These are phyloP conservation scores for Melanomma pulvis-pyrius DNA, from an alignment of 495 filamentous ascomycete species.

Conservation along the genomic window DNA sequence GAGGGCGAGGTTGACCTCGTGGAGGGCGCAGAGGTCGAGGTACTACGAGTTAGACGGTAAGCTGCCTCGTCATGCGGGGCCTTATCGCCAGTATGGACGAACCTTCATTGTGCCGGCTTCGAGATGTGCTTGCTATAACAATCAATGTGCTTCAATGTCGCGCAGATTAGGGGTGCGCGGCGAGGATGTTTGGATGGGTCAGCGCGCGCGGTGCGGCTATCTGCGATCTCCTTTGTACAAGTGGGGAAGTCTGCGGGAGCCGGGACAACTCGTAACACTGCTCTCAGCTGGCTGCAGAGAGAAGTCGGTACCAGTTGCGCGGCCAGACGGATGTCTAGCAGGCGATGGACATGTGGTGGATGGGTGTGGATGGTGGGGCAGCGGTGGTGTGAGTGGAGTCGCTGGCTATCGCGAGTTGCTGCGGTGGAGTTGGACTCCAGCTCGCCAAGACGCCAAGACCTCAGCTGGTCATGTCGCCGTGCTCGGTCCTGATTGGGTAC, in stretches of 20 bases:
- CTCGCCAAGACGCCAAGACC: slow-evolving; percentile 8
- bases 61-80: slow-evolving; percentile 5
- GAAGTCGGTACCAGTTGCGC: slow-evolving; percentile 35
- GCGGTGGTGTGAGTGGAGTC: slow-evolving; percentile 10
- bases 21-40: slow-evolving; percentile 84
- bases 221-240: slow-evolving; percentile 22
- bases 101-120: slow-evolving; percentile 41
- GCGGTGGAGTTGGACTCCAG: slow-evolving; percentile 4
- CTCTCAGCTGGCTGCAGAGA: slow-evolving; percentile 48
- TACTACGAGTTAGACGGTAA: slow-evolving; percentile 59
- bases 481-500: background rate
- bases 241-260: slow-evolving; percentile 33
- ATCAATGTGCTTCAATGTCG: background rate
- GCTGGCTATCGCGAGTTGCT: slow-evolving; percentile 19
- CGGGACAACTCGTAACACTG: slow-evolving; percentile 37
- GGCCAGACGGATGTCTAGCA: slow-evolving; percentile 55
- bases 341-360: slow-evolving; percentile 37
- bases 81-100: slow-evolving; percentile 12
- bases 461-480: slow-evolving; percentile 19
- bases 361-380: slow-evolving; percentile 26
- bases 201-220: slow-evolving; percentile 16
- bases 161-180: background rate
- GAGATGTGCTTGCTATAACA: background rate
- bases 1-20: slow-evolving; percentile 83
- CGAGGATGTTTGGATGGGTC: background rate